Evolutionary conservation across 2,329 filamentous ascomycete genomes (phyloP).

Genomic region (Metarhizium robertsii): DNA sequence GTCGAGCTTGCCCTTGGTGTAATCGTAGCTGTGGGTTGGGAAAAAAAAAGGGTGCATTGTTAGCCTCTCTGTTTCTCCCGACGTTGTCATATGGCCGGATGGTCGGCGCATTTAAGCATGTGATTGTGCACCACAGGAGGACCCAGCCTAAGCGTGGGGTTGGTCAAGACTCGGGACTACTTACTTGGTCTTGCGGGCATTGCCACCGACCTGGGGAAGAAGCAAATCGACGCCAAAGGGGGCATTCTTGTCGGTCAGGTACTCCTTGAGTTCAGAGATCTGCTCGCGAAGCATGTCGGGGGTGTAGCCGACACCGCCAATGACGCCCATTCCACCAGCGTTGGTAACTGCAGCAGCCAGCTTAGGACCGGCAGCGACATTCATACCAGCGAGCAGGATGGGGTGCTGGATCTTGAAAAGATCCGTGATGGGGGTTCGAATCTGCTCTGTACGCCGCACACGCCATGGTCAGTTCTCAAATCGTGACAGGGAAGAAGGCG

Average conservation of each 20-base stretch:
- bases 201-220: constrained; percentile 89
- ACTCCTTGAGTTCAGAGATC: constrained; percentile 87
- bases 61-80: neutral
- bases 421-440: constrained; percentile 88
- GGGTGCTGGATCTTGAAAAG: constrained; percentile 98
- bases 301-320: constrained; percentile 91
- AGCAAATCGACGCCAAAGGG: constrained; percentile 93
- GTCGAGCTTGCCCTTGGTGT: constrained; percentile 96
- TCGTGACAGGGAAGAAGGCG: neutral
- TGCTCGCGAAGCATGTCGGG: constrained; percentile 96
- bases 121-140: neutral
- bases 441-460: constrained; percentile 29
- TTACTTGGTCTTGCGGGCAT: constrained; percentile 85
- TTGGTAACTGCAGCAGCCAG: constrained; percentile 95
- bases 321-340: constrained; percentile 90
- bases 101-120: neutral
- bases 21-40: constrained; percentile 68
- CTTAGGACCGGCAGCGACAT: constrained; percentile 93
- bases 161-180: constrained; percentile 13
- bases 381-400: constrained; percentile 94
- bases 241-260: constrained; percentile 79
- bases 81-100: neutral
- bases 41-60: neutral
- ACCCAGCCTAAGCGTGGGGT: neutral
- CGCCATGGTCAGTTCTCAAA: neutral